Evolutionary conservation across 2,329 filamentous ascomycete genomes (phyloP), one percentile per base, ranked within the genome.

Genomic region (Zopfia rhizophila): DNA sequence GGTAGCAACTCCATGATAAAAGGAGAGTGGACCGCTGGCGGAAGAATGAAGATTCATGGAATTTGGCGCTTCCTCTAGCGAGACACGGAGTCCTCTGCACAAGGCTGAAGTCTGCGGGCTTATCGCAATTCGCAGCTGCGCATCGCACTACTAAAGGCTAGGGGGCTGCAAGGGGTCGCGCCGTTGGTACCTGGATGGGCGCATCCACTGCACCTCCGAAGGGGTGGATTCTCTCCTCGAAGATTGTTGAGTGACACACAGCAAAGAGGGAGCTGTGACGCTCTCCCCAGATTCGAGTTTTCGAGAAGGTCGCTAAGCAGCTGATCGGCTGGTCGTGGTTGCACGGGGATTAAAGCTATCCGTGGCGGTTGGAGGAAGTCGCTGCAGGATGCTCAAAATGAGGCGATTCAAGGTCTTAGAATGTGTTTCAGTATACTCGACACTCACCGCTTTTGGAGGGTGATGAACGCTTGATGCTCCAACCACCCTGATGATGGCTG

Each of bases 131-230:
- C 53, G 53, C 48, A 50, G 51, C 43, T 14, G 49, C 52, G 44
- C 53, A 56, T 38, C 45, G 51, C 58, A 58, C 53, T 51, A 37
- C 53, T 50, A 46, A 43, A 42, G 37, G 44, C 48, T 41, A 18
- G 49, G 53, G 37, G 58, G 51, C 61, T 66, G 61, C 61, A 68
- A 66, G 65, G 63, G 56, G 60, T 53, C 48, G 51, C 48, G 56
- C 51, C 54, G 55, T 58, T 49, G 63, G 66, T 66, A 63, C 65
- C 63, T 68, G 63, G 55, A 65, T 66, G 62, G 63, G n/a, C 60
- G 63, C 63, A 60, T 55, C n/a, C n/a, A n/a, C n/a, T n/a, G n/a
- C n/a, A n/a, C n/a, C n/a, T n/a, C n/a, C n/a, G n/a, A n/a, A 36
- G 56, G 48, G 40, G 39, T 32, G 16, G 28, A 22, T 17, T 19